These are phyloP conservation scores for Amylostereum areolatum DNA, from an alignment of 1,284 basidiomycete genomes.

Conservation along the genomic window DNA sequence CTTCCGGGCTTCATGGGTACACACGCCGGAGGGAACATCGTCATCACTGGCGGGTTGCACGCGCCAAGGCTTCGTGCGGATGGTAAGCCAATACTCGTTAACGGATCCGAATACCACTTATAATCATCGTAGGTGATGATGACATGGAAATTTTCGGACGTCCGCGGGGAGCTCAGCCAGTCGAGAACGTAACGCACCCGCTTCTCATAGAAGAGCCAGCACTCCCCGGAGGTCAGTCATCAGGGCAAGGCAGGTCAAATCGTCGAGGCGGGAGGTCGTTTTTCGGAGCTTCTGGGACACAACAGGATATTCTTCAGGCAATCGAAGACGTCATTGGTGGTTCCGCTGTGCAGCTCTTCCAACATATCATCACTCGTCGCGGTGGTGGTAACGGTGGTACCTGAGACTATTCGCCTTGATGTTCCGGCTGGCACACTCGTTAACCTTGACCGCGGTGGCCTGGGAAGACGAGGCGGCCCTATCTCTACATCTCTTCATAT, in stretches of 20 bases:
- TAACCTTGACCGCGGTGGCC: constrained; percentile 46
- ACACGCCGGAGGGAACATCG: constrained; percentile 36
- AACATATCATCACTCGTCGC: constrained; percentile 65
- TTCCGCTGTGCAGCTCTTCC: constrained; percentile 78
- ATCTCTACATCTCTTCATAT: constrained; percentile 54
- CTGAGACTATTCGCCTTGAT: constrained; percentile 67
- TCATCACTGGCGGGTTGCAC: constrained; percentile 38
- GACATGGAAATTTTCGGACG: constrained; percentile 60
- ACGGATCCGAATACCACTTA: constrained; percentile 2
- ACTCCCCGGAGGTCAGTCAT: constrained; percentile 36
- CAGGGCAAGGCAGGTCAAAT: constrained; percentile 41
- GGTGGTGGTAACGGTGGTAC: constrained; percentile 28
- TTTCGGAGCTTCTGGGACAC: constrained; percentile 32
- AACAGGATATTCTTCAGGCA: constrained; percentile 66
- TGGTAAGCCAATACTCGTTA: constrained; percentile 29
- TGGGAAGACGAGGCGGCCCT: constrained; percentile 35
- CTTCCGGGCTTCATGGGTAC: too few relatives aligned
- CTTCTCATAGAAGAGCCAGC: constrained; percentile 64
- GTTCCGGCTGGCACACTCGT: constrained; percentile 58
- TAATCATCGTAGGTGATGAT: constrained; percentile 34
- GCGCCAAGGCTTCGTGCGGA: constrained; percentile 45
- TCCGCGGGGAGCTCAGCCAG: constrained; percentile 40
- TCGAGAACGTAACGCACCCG: constrained; percentile 75
- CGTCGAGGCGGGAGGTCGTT: constrained; percentile 48
- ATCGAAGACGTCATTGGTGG: constrained; percentile 82